Percentiles rank a stretch among this genome's conserved stretches.
These are phyloP conservation scores for Phytophthora palmivora DNA, from an alignment of 352 stramenopile genomes.

Conservation along the genomic window DNA sequence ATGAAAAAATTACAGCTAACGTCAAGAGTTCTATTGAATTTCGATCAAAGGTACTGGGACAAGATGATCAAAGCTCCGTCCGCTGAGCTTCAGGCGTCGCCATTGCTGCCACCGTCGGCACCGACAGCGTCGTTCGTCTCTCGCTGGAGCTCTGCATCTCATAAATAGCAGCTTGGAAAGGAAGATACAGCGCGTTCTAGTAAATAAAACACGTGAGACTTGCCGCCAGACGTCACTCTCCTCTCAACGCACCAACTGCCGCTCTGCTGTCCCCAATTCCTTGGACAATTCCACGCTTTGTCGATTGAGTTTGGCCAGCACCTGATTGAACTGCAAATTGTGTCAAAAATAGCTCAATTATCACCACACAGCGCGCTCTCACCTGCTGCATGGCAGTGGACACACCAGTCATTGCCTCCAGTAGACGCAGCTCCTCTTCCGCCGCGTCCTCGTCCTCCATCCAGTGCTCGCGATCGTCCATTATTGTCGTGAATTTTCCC, in stretches of 20 bases:
- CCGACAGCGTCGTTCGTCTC: conserved; percentile 20
- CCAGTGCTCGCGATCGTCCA: conserved; percentile 35
- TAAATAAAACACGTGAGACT: conserved; percentile 9
- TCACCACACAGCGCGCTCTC: too few relatives aligned
- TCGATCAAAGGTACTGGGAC: conserved; percentile 2
- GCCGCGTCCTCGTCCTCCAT: conserved; percentile 40
- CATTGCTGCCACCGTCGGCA: conserved; percentile 17
- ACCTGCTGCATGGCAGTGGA: conserved; percentile 57
- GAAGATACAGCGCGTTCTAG: conserved; percentile 61
- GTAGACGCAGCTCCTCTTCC: conserved; percentile 59
- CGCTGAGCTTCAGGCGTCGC: conserved; percentile 29
- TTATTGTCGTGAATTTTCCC: conserved; percentile 14
- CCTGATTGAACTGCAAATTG: conserved; percentile 52
- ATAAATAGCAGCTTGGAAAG: conserved; percentile 68
- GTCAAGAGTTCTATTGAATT: conserved; percentile 1
- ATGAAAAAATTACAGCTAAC: conserved; percentile 13
- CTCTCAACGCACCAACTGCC: conserved; percentile 46
- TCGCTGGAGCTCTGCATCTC: conserved; percentile 50
- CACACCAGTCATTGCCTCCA: conserved; percentile 49
- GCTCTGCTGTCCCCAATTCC: conserved; percentile 53
- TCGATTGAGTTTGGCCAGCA: conserved; percentile 54
- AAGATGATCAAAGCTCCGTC: conserved; percentile 36
- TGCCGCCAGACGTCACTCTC: background rate
- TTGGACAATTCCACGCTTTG: conserved; percentile 57
- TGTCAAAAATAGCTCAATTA: conserved; percentile 1